Conservation (phyloP, 176 grass and related monocot genomes). For the Ampelocalamus luodianensis region DNA sequence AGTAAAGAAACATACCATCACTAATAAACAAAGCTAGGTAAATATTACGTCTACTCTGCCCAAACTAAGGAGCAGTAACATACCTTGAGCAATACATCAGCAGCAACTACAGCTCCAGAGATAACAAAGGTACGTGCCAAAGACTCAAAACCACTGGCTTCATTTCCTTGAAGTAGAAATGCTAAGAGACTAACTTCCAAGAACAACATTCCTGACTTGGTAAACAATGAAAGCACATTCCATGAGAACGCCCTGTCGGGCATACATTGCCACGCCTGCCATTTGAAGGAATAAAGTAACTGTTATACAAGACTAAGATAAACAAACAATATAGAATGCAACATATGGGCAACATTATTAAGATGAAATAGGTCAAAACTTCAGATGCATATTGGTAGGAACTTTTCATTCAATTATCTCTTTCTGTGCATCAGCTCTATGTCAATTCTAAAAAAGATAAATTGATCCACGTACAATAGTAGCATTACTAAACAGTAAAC, state of each 20-base stretch:
- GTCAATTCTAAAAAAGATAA: not conserved
- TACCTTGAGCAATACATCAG: constrained; percentile 96
- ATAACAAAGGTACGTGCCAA: constrained; percentile 86
- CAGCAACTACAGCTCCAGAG: constrained; percentile 84
- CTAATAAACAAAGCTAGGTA: not conserved
- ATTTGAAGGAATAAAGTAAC: constrained; percentile 16
- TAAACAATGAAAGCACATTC: constrained; percentile 87
- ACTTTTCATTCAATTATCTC: not conserved
- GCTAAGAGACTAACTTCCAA: constrained; percentile 92
- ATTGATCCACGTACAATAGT: not conserved
- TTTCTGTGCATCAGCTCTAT: not conserved
- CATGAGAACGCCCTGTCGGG: constrained; percentile 77
- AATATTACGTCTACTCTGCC: not conserved
- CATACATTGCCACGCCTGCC: constrained; percentile 85
- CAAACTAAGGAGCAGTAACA: constrained; percentile 17
- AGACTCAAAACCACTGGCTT: constrained; percentile 81
- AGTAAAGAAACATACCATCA: constrained; percentile 1
- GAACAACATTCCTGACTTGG: constrained; percentile 87
- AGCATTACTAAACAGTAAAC: not conserved
- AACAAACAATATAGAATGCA: not conserved
- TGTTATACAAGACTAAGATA: constrained; percentile 33
- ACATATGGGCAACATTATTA: not conserved
- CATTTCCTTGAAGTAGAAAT: constrained; percentile 98
- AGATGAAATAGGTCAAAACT: constrained; percentile 10
- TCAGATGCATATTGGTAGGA: not conserved